Percentiles rank a stretch among this genome's conserved stretches.
phyloP scores from a whole-genome alignment of 305 asterid species.

The Rubia balearica region DNA sequence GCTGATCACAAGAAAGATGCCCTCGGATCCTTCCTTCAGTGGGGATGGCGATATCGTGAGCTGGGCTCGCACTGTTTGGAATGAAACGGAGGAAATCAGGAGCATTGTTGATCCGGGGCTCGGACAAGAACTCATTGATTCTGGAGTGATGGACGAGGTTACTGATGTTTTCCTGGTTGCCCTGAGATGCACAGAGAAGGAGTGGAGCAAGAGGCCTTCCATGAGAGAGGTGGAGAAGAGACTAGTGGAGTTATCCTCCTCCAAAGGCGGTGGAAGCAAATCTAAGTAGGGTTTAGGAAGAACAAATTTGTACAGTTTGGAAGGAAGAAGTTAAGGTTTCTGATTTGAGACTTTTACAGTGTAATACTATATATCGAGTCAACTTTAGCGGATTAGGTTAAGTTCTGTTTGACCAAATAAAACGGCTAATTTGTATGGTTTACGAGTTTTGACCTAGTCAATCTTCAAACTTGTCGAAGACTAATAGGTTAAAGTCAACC shows the following conservation, averaged over 20 bases:
- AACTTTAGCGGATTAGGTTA: too few species aligned
- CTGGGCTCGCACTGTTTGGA: slow-evolving; percentile 50
- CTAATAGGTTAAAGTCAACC: too few species aligned
- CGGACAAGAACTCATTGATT: slow-evolving; percentile 49
- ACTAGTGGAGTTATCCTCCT: slow-evolving; percentile 29
- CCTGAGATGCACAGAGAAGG: slow-evolving; percentile 64
- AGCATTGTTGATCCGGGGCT: slow-evolving; percentile 45
- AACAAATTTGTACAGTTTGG: too few species aligned
- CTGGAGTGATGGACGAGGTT: slow-evolving; percentile 46
- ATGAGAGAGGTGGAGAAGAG: slow-evolving; percentile 80
- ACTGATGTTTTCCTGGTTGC: slow-evolving; percentile 43
- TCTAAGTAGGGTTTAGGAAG: background rate
- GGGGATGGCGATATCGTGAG: slow-evolving; percentile 45
- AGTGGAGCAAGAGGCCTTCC: slow-evolving; percentile 52
- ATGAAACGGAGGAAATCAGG: slow-evolving; percentile 36
- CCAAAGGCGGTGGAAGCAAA: slow-evolving; percentile 29
- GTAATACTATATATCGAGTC: too few species aligned
- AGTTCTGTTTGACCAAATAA: too few species aligned
- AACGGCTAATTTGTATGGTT: too few species aligned
- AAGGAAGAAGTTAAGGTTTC: too few species aligned
- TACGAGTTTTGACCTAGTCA: too few species aligned
- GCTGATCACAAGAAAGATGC: slow-evolving; percentile 58
- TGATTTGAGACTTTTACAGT: too few species aligned
- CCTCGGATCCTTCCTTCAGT: slow-evolving; percentile 41
- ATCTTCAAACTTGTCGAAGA: too few species aligned